Conservation (phyloP, 2,329 filamentous ascomycete species). For the Phaeosphaeriaceae sp. region DNA sequence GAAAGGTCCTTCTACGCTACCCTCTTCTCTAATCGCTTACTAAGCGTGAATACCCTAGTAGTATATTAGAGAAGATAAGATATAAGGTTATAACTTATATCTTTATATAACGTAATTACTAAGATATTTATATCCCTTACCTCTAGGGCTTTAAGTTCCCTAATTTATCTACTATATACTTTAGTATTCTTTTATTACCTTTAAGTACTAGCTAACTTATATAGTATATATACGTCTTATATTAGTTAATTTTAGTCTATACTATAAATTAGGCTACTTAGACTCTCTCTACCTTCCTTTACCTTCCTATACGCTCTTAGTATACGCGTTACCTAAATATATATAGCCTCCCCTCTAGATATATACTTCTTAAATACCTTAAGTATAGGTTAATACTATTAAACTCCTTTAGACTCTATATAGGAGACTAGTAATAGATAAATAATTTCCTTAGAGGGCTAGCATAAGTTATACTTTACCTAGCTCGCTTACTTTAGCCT, state of each 20-base stretch:
- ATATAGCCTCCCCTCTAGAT: background rate
- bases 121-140: background rate
- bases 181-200: background rate
- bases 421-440: background rate
- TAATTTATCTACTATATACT: background rate
- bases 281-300: background rate
- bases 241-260: background rate
- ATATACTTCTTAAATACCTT: background rate
- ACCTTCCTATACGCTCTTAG: background rate
- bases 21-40: too few relatives aligned
- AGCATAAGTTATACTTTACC: constrained; percentile 2
- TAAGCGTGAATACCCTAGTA: too few relatives aligned
- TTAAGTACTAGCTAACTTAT: background rate
- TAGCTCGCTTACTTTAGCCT: constrained; percentile 7
- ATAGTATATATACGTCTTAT: background rate
- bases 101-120: background rate
- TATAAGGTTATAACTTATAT: too few relatives aligned
- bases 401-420: background rate
- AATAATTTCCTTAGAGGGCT: constrained; percentile 10
- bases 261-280: background rate
- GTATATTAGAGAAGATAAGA: too few relatives aligned
- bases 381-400: background rate
- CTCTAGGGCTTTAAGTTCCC: background rate
- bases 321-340: background rate
- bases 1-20: too few relatives aligned